Evolutionary conservation across 768 basidiomycete genomes (phyloP).

Genomic region (Tremella fuciformis): DNA sequence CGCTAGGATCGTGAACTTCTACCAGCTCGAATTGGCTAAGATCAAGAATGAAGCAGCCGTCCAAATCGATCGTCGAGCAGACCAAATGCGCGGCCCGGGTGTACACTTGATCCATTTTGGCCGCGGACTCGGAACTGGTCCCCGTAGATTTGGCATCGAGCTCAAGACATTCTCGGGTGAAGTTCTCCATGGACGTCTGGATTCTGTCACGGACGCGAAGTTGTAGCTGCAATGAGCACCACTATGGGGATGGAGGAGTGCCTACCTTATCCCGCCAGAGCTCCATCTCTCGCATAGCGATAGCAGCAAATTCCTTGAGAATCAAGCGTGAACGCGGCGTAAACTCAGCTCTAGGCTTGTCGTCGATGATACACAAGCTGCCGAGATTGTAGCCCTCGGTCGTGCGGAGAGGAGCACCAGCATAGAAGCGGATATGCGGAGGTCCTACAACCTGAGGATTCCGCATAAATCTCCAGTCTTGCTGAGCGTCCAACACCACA

Average conservation of each 20-base stretch:
- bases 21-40: conserved; percentile 84
- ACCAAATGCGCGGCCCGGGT: conserved; percentile 86
- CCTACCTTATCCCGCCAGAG: conserved; percentile 86
- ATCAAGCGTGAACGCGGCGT: conserved; percentile 84
- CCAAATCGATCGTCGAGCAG: conserved; percentile 82
- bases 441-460: conserved; percentile 70
- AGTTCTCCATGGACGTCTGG: conserved; percentile 95
- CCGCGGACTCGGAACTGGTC: conserved; percentile 47
- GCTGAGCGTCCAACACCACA: conserved; percentile 70
- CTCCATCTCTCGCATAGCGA: conserved; percentile 93
- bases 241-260: background rate
- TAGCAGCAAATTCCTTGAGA: conserved; percentile 90
- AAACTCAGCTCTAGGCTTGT: conserved; percentile 76
- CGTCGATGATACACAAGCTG: conserved; percentile 79
- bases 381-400: conserved; percentile 85
- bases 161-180: conserved; percentile 90
- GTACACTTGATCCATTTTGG: conserved; percentile 83
- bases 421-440: conserved; percentile 80
- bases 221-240: conserved; percentile 63
- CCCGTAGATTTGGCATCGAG: conserved; percentile 66
- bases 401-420: conserved; percentile 83
- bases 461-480: conserved; percentile 83
- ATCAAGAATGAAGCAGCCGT: conserved; percentile 88
- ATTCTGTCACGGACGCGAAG: conserved; percentile 84
- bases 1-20: conserved; percentile 58